Percentiles rank a stretch among this genome's conserved stretches.
phyloP scores from a whole-genome alignment of 2,329 filamentous ascomycete genomes.

The Fonsecaea pedrosoi region DNA sequence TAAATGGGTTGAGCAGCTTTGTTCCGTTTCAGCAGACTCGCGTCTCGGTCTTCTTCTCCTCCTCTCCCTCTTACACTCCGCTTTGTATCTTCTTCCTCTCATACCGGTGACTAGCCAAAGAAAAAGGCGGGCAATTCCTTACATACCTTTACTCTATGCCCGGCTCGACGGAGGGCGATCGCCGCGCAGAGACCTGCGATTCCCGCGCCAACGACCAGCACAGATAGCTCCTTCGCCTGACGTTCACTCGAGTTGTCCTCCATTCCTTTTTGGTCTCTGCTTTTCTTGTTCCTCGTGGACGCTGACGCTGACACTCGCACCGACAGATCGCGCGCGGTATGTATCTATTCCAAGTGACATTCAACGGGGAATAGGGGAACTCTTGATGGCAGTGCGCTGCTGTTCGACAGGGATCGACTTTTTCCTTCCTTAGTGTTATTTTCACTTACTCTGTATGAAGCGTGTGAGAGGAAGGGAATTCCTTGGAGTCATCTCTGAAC shows the following conservation, averaged over 20 bases:
- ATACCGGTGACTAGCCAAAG: background rate
- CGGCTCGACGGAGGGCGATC: slow-evolving; percentile 10
- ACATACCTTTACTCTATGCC: slow-evolving; percentile 12
- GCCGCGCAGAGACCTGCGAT: slow-evolving; percentile 14
- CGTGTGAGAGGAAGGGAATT: too few relatives aligned
- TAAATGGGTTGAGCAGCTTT: too few relatives aligned
- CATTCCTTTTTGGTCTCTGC: background rate
- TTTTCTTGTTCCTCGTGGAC: background rate
- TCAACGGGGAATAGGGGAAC: too few relatives aligned
- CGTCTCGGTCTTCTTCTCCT: background rate
- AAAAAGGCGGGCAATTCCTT: background rate
- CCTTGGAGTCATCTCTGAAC: too few relatives aligned
- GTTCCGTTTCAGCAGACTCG: too few relatives aligned
- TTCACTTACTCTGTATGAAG: too few relatives aligned
- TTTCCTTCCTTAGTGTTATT: too few relatives aligned
- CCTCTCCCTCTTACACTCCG: background rate
- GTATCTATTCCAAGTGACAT: too few relatives aligned
- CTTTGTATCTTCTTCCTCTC: background rate
- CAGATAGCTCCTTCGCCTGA: background rate
- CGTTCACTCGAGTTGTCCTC: background rate
- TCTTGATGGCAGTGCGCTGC: too few relatives aligned
- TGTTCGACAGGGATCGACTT: too few relatives aligned
- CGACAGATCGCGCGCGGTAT: too few relatives aligned
- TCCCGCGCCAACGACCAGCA: slow-evolving; percentile 1
- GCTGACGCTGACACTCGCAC: background rate